Percentiles rank a stretch among this genome's conserved stretches.
Conservation (phyloP, 208 protist species). For the Crithidia mellificae region DNA sequence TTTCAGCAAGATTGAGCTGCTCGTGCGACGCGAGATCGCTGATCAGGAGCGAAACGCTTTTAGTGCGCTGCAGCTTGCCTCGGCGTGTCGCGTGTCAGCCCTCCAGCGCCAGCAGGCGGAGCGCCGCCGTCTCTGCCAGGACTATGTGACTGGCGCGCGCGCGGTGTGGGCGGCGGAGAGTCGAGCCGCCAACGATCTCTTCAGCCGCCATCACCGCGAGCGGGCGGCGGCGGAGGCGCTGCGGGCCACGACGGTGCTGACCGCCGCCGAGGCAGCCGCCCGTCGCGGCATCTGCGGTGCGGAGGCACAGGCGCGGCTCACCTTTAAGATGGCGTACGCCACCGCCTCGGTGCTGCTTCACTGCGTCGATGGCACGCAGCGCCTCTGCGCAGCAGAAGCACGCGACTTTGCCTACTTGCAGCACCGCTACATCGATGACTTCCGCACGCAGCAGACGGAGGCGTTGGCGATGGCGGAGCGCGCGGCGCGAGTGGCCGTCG, state of each 20-base stretch:
- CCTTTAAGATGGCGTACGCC: slow-evolving; percentile 13
- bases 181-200: slow-evolving; percentile 24
- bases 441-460: slow-evolving; percentile 16
- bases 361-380: background rate
- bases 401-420: slow-evolving; percentile 16
- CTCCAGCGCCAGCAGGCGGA: slow-evolving; percentile 14
- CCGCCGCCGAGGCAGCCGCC: slow-evolving; percentile 8
- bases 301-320: slow-evolving; percentile 28
- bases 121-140: slow-evolving; percentile 35
- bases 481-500: slow-evolving; percentile 22
- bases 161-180: slow-evolving; percentile 49
- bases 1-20: slow-evolving; percentile 56
- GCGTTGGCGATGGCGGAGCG: slow-evolving; percentile 45
- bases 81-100: slow-evolving; percentile 10
- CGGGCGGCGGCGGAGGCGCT: background rate
- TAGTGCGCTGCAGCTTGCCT: slow-evolving; percentile 27
- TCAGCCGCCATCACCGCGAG: slow-evolving; percentile 14
- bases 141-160: slow-evolving; percentile 35
- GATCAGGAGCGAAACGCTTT: slow-evolving; percentile 57
- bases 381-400: slow-evolving; percentile 15
- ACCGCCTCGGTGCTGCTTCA: background rate
- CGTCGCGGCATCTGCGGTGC: slow-evolving; percentile 21
- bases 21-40: slow-evolving; percentile 55
- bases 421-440: slow-evolving; percentile 31
- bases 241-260: slow-evolving; percentile 7